A percentile compares a stretch with the other conserved stretches of the same genome.
These are phyloP conservation scores for Paraphoma chrysanthemicola DNA, from an alignment of 2,329 filamentous ascomycete species.

Conservation along the genomic window DNA sequence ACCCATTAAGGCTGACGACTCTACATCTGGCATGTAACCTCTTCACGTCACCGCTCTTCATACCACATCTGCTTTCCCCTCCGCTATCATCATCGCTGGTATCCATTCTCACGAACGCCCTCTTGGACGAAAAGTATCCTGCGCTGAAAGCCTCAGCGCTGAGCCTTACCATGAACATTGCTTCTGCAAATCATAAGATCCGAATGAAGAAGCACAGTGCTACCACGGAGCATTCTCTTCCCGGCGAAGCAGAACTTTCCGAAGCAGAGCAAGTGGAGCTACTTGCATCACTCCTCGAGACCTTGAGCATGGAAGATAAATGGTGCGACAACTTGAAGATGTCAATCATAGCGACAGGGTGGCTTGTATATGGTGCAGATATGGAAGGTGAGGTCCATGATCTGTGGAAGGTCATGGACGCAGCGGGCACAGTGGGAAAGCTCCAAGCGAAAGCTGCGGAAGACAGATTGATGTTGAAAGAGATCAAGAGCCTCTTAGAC, in stretches of 20 bases:
- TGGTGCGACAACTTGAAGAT: conserved; percentile 76
- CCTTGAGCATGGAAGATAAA: conserved; percentile 61
- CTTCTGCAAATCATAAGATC: conserved; percentile 71
- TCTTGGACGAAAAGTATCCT: conserved; percentile 77
- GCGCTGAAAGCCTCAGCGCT: conserved; percentile 83
- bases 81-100: conserved; percentile 63
- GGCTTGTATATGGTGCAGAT: conserved; percentile 74
- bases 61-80: conserved; percentile 64
- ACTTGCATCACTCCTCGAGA: conserved; percentile 80
- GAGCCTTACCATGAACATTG: conserved; percentile 83
- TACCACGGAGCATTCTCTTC: conserved; percentile 17
- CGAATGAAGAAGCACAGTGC: conserved; percentile 61
- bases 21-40: conserved; percentile 86
- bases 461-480: conserved; percentile 43
- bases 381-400: conserved; percentile 79
- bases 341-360: conserved; percentile 76
- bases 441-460: conserved; percentile 31
- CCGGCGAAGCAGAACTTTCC: conserved; percentile 54
- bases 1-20: conserved; percentile 82
- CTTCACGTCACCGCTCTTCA: conserved; percentile 77
- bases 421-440: conserved; percentile 64
- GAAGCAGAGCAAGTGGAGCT: conserved; percentile 81
- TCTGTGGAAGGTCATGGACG: conserved; percentile 79
- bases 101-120: conserved; percentile 76
- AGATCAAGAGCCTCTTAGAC: conserved; percentile 42